Evolutionary conservation across 2,329 filamentous ascomycete species (phyloP), one percentile per base, ranked within the genome.

Genomic region (Bipolaris bicolor): DNA sequence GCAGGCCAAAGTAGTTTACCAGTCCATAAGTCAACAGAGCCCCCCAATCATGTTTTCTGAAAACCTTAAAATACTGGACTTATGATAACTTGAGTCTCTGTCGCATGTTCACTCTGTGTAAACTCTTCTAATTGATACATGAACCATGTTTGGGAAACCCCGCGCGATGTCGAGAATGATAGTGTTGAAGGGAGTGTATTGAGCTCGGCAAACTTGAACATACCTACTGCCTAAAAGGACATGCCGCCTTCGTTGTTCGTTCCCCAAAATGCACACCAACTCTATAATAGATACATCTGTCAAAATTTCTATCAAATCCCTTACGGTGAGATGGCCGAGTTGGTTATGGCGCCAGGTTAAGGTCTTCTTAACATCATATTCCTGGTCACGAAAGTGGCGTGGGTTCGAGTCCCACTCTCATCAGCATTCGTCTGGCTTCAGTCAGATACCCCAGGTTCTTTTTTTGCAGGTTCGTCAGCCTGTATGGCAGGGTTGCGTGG

Each of bases 351-450:
- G 70, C 69, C 69, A 72, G 69, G 70, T 73, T 72, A 73, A 73
- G 69, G 70, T 72, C 54, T 22, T 59, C 69, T 73, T 72, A 72
- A 62, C 64, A 70, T 43, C 47, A 65, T 60, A 62, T 71, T 75
- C 72, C 72, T 75, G 71, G 72, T 75, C 71, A 73, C 70, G 72
- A 74, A 75, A 75, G 68, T 73, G 70, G 73, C 73, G 60, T 55
- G 60, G 57, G 60, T 62, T 62, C 60, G 57, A 62, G 60, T 62
- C 73, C 66, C 73, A 73, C 71, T 74, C 73, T 74, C 69, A 73
- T 76, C 73, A 75, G 53, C 57, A 73, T 71, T 72, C 65, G 62
- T 71, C 60, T 63, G 56, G 52, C 52, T 41, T 53, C 26, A 48
- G 46, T 48, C 53, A 58, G 55, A 57, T 64, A 58, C 20, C 31